These are phyloP conservation scores for Candolleomyces efflorescens DNA, from an alignment of 768 basidiomycete species.

Conservation along the genomic window DNA sequence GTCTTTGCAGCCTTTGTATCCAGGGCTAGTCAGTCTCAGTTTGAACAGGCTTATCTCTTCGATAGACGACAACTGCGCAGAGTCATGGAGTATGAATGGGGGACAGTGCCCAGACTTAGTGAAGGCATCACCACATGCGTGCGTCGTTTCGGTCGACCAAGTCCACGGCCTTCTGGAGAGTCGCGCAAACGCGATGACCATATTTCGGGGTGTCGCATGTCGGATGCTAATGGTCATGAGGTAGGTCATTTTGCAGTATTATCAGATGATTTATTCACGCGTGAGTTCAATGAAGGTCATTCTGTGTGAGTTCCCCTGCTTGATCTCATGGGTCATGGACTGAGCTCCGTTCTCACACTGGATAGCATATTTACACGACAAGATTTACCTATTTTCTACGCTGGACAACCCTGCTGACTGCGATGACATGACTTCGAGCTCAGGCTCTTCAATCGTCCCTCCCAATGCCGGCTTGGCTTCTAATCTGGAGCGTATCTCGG, in stretches of 20 bases:
- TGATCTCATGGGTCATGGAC: constrained; percentile 5
- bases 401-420: constrained; percentile 48
- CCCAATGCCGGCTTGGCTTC: constrained; percentile 14
- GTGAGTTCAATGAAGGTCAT: constrained; percentile 42
- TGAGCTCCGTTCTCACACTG: constrained; percentile 21
- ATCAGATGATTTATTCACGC: neutral
- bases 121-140: constrained; percentile 72
- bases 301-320: constrained; percentile 45
- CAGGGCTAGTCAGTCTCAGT: neutral
- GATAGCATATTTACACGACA: constrained; percentile 65
- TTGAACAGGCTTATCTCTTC: constrained; percentile 68
- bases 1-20: constrained; percentile 19
- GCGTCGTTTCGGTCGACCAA: constrained; percentile 63
- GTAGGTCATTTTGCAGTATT: constrained; percentile 30
- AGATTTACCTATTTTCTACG: constrained; percentile 70
- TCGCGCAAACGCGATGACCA: constrained; percentile 42
- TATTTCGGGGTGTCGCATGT: constrained; percentile 75
- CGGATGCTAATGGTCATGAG: constrained; percentile 68
- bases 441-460: constrained; percentile 25
- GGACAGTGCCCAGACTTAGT: constrained; percentile 39
- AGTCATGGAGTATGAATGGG: constrained; percentile 65
- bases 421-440: constrained; percentile 13
- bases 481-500: neutral
- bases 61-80: constrained; percentile 74
- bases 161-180: constrained; percentile 14